phyloP scores from a whole-genome alignment of 306 rosid species.

The Amphicarpaea edgeworthii region DNA sequence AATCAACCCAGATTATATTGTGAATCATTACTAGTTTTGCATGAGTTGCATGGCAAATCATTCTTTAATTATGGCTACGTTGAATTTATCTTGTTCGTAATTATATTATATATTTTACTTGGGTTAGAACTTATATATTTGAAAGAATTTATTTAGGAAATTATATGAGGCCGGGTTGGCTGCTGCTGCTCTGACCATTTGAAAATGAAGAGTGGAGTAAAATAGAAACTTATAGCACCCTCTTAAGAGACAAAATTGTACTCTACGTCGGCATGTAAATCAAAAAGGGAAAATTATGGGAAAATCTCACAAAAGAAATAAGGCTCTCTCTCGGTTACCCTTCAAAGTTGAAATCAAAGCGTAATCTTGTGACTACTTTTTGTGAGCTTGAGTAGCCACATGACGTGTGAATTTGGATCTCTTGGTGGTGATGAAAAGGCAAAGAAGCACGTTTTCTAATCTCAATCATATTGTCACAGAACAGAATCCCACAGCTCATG shows the following conservation, averaged over 20 bases:
- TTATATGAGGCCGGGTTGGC: background rate
- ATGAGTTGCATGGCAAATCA: constrained; percentile 38
- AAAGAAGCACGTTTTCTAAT: too few relatives aligned
- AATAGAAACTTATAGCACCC: constrained; percentile 27
- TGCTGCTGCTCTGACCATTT: background rate
- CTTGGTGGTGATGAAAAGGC: too few relatives aligned
- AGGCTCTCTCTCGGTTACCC: background rate
- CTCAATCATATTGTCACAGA: constrained; percentile 23
- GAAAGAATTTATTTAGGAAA: background rate
- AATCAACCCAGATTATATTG: background rate
- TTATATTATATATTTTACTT: too few relatives aligned
- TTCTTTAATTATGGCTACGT: background rate
- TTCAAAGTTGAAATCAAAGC: constrained; percentile 34
- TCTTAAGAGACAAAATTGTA: constrained; percentile 49
- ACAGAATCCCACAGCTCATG: constrained; percentile 41
- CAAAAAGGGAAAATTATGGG: background rate
- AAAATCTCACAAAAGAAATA: constrained; percentile 18
- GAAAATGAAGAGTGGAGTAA: constrained; percentile 22
- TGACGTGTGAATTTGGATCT: constrained; percentile 50
- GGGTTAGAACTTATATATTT: too few relatives aligned
- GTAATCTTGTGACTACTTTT: constrained; percentile 24
- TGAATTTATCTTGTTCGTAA: too few relatives aligned
- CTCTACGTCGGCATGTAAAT: background rate
- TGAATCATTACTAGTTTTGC: constrained; percentile 8
- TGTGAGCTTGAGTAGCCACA: constrained; percentile 54